Evolutionary conservation across 2,329 filamentous ascomycete species (phyloP).

Genomic region (Geoglossum cookeanum): DNA sequence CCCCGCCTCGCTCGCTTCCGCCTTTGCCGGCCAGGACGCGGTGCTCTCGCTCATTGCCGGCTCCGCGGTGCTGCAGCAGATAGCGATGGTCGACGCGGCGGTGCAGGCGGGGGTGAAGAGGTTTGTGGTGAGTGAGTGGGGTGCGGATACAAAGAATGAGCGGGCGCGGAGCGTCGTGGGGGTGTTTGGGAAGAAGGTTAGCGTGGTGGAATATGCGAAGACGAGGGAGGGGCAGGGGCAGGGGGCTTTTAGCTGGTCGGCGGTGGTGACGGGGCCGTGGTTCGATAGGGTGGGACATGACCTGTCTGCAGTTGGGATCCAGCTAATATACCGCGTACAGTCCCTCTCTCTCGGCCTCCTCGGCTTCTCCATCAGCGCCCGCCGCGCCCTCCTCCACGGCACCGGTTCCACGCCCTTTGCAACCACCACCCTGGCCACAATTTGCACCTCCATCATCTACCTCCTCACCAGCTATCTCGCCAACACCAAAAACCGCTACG

Average conservation of each 20-base stretch:
- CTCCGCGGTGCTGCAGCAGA: conserved; percentile 14
- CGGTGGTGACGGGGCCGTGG: conserved; percentile 36
- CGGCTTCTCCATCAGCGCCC: conserved; percentile 30
- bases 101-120: conserved; percentile 16
- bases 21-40: conserved; percentile 16
- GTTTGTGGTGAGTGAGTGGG: conserved; percentile 19
- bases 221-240: conserved; percentile 15
- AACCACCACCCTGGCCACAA: conserved; percentile 29
- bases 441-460: conserved; percentile 32
- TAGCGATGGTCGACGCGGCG: conserved; percentile 17
- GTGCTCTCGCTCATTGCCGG: conserved; percentile 16
- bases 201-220: conserved; percentile 6
- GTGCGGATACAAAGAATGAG: conserved; percentile 13
- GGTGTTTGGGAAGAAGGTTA: conserved; percentile 14
- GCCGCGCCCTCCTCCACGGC: conserved; percentile 35
- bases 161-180: conserved; percentile 13
- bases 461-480: conserved; percentile 26
- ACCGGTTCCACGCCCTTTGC: conserved; percentile 34
- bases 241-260: conserved; percentile 37
- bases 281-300: conserved; percentile 43
- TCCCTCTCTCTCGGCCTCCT: conserved; percentile 30
- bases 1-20: conserved; percentile 9
- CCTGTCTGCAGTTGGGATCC: too few relatives aligned
- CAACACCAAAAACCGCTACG: conserved; percentile 34
- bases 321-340: conserved; percentile 16